phyloP scores from a whole-genome alignment of 164 flowering plant species.

The Nelumbo lutea region DNA sequence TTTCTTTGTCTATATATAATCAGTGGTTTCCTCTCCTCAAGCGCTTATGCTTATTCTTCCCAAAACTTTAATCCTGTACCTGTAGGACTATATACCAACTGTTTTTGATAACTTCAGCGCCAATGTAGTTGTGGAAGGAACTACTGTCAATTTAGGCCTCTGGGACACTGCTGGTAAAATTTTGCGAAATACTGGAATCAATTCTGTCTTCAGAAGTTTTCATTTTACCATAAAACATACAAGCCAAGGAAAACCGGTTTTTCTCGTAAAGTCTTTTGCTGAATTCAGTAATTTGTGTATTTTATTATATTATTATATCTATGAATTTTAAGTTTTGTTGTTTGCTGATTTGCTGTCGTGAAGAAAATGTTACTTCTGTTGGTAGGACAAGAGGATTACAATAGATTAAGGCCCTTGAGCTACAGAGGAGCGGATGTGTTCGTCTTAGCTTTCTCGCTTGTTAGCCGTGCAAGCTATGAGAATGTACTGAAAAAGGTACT shows the following conservation, averaged over 20 bases:
- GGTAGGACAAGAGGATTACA: conserved; percentile 95
- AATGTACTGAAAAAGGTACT: conserved; percentile 84
- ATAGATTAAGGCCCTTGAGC: conserved; percentile 93
- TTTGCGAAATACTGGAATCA: background rate
- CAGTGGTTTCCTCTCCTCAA: background rate
- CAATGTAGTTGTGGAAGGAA: conserved; percentile 87
- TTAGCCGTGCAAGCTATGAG: conserved; percentile 95
- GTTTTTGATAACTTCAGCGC: conserved; percentile 99
- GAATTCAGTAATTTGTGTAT: conserved; percentile 9
- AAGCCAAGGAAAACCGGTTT: background rate
- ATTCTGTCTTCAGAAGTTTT: background rate
- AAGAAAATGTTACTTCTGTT: conserved; percentile 11
- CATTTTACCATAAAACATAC: background rate
- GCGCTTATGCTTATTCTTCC: no score
- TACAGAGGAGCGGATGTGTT: conserved; percentile 96
- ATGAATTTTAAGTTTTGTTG: background rate
- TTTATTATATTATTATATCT: background rate
- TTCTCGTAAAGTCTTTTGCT: background rate
- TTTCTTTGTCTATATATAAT: conserved; percentile 4
- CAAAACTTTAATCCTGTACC: background rate
- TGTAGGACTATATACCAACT: conserved; percentile 74
- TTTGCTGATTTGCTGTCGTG: background rate
- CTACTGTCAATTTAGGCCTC: conserved; percentile 91
- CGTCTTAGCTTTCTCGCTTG: conserved; percentile 86
- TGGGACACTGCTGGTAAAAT: conserved; percentile 97